Evolutionary conservation across 805 yeast genomes (phyloP).

Genomic region (Kodamaea hsintzibuensis): DNA sequence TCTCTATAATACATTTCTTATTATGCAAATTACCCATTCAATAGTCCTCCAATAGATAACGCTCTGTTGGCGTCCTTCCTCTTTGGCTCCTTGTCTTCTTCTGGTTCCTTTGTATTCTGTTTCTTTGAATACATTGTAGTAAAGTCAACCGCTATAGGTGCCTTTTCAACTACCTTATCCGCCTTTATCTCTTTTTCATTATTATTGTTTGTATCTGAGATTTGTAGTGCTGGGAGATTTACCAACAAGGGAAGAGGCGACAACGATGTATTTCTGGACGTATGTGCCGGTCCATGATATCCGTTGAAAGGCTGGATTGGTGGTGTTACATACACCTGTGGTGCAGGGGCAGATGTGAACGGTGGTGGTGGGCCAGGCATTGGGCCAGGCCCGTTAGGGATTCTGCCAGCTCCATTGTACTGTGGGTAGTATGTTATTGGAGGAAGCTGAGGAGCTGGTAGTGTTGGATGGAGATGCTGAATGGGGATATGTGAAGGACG

Average conservation of each 20-base stretch:
- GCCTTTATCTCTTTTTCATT: background rate
- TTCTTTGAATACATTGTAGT: constrained; percentile 19
- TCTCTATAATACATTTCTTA: background rate
- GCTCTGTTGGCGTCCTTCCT: constrained; percentile 18
- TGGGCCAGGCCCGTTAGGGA: constrained; percentile 46
- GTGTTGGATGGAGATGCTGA: background rate
- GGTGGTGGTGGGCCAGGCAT: constrained; percentile 43
- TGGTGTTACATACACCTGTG: constrained; percentile 6
- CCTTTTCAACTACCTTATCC: background rate
- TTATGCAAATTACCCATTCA: constrained; percentile 25
- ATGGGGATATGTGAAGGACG: constrained; percentile 1
- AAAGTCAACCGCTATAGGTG: constrained; percentile 31
- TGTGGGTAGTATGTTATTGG: constrained; percentile 27
- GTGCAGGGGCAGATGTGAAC: background rate
- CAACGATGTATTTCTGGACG: background rate
- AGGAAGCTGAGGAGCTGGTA: constrained; percentile 9
- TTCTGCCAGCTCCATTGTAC: constrained; percentile 33
- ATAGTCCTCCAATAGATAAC: constrained; percentile 42
- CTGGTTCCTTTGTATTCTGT: background rate
- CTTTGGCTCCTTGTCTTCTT: constrained; percentile 13
- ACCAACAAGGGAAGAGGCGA: constrained; percentile 4
- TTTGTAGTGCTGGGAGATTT: constrained; percentile 16
- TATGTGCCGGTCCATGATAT: background rate
- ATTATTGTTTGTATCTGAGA: background rate
- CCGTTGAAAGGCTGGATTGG: background rate